These are phyloP conservation scores for Dalbergia cochinchinensis DNA, from an alignment of 306 rosid genomes.

Conservation along the genomic window DNA sequence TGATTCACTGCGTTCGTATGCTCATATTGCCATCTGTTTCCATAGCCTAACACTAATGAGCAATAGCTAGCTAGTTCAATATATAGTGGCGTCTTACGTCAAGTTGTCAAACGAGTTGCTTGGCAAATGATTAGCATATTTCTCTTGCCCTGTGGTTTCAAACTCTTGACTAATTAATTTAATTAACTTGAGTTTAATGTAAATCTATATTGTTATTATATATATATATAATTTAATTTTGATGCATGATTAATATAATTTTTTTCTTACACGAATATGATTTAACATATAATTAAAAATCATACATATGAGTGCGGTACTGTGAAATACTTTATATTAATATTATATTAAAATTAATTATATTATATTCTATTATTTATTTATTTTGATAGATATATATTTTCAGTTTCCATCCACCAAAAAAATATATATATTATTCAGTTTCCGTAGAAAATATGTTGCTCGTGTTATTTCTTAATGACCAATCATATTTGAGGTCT, in stretches of 20 bases:
- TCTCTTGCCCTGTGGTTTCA: not conserved
- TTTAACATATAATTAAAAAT: no score
- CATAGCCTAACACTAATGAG: not conserved
- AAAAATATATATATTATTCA: no score
- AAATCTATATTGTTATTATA: not conserved
- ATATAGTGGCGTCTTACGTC: not conserved
- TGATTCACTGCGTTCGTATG: not conserved
- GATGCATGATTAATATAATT: no score
- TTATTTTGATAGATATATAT: no score
- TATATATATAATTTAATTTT: not conserved
- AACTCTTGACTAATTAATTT: constrained; percentile 15
- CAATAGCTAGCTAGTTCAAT: not conserved
- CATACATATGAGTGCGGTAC: no score
- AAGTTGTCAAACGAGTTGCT: constrained; percentile 39
- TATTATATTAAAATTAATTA: no score
- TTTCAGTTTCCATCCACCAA: not conserved
- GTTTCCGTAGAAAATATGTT: constrained; percentile 21
- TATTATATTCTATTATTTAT: no score
- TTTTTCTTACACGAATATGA: no score
- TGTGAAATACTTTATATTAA: no score
- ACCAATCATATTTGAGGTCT: constrained; percentile 59
- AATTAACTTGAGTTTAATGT: not conserved
- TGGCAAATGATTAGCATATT: constrained; percentile 36
- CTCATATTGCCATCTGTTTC: not conserved
- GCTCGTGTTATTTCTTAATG: constrained; percentile 34